Percentiles rank a stretch among this genome's conserved stretches.
phyloP scores from a whole-genome alignment of 768 basidiomycete genomes.

The Strobilomyces dryophilus region DNA sequence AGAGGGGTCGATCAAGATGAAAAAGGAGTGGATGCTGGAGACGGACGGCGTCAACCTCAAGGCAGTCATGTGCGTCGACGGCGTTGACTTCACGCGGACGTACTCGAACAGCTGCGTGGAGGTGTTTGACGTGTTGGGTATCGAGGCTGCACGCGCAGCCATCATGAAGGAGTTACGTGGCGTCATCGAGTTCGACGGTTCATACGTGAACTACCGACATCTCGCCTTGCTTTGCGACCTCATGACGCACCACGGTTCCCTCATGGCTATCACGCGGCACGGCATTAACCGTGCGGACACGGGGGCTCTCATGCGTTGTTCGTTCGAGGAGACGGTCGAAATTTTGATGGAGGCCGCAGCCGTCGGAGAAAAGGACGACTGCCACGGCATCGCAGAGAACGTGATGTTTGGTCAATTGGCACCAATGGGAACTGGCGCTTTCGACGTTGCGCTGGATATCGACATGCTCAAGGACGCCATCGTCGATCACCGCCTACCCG shows the following conservation, averaged over 20 bases:
- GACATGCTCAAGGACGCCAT: constrained; percentile 99
- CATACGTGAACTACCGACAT: constrained; percentile 98
- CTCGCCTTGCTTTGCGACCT: constrained; percentile 94
- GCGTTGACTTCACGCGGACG: constrained; percentile 89
- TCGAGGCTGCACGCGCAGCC: constrained; percentile 93
- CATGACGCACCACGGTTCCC: constrained; percentile 92
- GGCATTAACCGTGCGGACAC: constrained; percentile 99
- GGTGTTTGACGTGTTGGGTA: constrained; percentile 90
- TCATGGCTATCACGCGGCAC: constrained; percentile 99
- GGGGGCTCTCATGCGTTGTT: constrained; percentile 97
- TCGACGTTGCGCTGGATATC: constrained; percentile 94
- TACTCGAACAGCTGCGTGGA: constrained; percentile 98
- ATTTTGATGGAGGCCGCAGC: constrained; percentile 99
- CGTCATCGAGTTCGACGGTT: constrained; percentile 99
- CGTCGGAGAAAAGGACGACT: constrained; percentile 97
- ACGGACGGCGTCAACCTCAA: constrained; percentile 96
- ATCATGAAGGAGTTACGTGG: constrained; percentile 91
- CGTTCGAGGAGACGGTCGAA: constrained; percentile 99
- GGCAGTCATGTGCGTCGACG: constrained; percentile 92
- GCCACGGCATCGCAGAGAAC: constrained; percentile 98
- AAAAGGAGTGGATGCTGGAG: constrained; percentile 91
- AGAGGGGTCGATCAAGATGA: constrained; percentile 62
- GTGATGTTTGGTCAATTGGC: constrained; percentile 99
- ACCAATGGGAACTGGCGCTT: constrained; percentile 98
- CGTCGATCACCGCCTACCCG: constrained; percentile 90